Evolutionary conservation across 306 rosid species (phyloP), one percentile per base, ranked within the genome.

Genomic region (Nissolia schottii): DNA sequence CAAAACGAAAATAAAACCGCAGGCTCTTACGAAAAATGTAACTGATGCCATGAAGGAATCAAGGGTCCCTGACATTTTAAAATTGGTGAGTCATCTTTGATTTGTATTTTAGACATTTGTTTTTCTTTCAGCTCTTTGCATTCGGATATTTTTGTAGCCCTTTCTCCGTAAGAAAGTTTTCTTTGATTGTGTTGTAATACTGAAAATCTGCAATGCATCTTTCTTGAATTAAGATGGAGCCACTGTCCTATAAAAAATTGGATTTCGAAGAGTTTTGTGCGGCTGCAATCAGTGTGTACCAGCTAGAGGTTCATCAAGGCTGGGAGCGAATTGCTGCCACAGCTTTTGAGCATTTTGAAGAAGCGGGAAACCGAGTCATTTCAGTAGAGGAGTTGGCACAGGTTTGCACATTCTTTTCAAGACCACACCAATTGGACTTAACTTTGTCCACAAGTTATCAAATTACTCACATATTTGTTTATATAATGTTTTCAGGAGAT

Each of bases 1-100:
- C 77, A 67, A 50, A 71, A 31, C 8, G 27, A 56, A 64, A 77
- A 51, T 19, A 68, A 55, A 38, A 45, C 15, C 81, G 43, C 92
- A 94, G 98, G 97, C 95, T 63, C 96, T 94, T 76, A 34, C 71
- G 90, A 89, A 84, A 82, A 86, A 86, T 80, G 82, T 90, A 62
- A 94, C 98, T 14, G 96, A 94, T 73, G 93, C 98, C 71, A 94
- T 91, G 98, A 89, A 75, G 85, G 95, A 91, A 79, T 85, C 98
- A 7, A 86, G 84, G 80, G 95, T 91, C 70, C 68, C 67, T 4
- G 95, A 91, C 51, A 83, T 89, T 79, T 72, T 94, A 75, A 87
- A 87, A 78, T 31, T 81, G 92, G 98, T 94, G 79, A 85, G 90
- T 60, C 16, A 71, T 57, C 70, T 76, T 78, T 73, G 41, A 54